Evolutionary conservation across 139 green algal species (phyloP).

Genomic region (Chlorella sp.): DNA sequence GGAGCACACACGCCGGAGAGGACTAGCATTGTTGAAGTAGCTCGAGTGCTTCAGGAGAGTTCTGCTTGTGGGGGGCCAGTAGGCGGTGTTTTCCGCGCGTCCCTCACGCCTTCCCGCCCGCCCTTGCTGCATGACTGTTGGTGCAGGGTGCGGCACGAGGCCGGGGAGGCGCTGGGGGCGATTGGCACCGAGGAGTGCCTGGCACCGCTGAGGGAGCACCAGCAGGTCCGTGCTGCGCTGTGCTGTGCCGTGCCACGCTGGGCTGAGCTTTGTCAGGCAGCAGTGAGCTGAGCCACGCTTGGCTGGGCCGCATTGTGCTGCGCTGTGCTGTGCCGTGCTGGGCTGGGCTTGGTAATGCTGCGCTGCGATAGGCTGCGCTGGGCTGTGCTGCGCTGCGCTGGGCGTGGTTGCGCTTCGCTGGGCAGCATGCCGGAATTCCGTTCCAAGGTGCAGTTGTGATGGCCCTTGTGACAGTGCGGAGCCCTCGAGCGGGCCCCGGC

Average conservation of each 20-base stretch:
- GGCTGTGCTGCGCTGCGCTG: too few relatives aligned
- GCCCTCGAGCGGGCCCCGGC: background rate
- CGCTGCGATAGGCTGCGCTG: background rate
- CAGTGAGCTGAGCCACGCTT: background rate
- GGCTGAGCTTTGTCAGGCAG: background rate
- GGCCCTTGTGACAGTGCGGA: background rate
- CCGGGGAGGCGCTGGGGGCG: constrained; percentile 88
- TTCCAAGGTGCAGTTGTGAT: background rate
- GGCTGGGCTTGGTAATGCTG: background rate
- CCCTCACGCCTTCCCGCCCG: background rate
- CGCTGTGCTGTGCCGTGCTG: background rate
- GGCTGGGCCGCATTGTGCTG: too few relatives aligned
- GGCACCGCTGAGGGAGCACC: constrained; percentile 63
- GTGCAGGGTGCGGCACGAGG: constrained; percentile 91
- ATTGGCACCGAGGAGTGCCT: constrained; percentile 82
- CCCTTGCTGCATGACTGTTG: too few relatives aligned
- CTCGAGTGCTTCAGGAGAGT: too few relatives aligned
- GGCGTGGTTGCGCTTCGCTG: too few relatives aligned
- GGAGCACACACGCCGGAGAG: too few relatives aligned
- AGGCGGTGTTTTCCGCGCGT: background rate
- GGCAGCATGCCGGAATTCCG: background rate
- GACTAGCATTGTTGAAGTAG: too few relatives aligned
- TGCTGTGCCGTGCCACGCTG: background rate
- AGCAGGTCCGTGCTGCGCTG: background rate
- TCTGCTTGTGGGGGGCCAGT: too few relatives aligned